Evolutionary conservation across 805 yeast species (phyloP), one percentile per base, ranked within the genome.

Genomic region (Cyberlindnera lachancei): DNA sequence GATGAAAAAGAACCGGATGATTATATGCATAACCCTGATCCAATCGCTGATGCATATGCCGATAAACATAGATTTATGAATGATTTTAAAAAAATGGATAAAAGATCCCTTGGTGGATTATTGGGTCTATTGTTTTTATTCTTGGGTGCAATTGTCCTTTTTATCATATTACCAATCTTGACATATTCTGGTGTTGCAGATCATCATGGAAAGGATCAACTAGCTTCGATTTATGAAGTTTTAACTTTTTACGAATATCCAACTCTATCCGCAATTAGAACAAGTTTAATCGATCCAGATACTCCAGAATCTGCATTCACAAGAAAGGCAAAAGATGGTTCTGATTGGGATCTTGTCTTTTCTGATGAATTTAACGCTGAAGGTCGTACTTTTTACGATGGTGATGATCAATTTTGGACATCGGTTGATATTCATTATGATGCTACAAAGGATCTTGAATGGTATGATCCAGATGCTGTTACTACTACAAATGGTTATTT

Each of bases 1-100:
- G 96, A 90, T 38, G 97, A 90, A 46, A 85, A 85, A 58, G 98
- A 90, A 58, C 80, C 83, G 8, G 98, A 90, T 61, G 98, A 90
- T 58, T 88, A 85, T 52, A 56, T 92, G 44, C 97, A 90, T 59
- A 92, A 90, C 58, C 97, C 97, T 2, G 96, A 90, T 56, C 96
- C 96, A 8, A 79, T 87, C 23, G 83, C 77, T 27, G 98, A 92
- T 55, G 95, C 94, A 15, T 74, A 78, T 38, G 75, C 79, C 48
- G 94, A 86, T 46, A 79, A 75, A 41, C 73, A 78, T 52, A 63
- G 86, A 45, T 74, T 82, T 47, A 46, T 61, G 37, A 51, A 74
- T 34, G 92, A 82, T 58, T 55, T 82, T 41, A 80, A 75, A 56
- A 52, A 68, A 46, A 65, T 80, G 73, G 87, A 79, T 53, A 69